A percentile compares a stretch with the other conserved stretches of the same genome.
These are phyloP conservation scores for Arachnomyces sp. DNA, from an alignment of 2,329 filamentous ascomycete genomes.

Conservation along the genomic window DNA sequence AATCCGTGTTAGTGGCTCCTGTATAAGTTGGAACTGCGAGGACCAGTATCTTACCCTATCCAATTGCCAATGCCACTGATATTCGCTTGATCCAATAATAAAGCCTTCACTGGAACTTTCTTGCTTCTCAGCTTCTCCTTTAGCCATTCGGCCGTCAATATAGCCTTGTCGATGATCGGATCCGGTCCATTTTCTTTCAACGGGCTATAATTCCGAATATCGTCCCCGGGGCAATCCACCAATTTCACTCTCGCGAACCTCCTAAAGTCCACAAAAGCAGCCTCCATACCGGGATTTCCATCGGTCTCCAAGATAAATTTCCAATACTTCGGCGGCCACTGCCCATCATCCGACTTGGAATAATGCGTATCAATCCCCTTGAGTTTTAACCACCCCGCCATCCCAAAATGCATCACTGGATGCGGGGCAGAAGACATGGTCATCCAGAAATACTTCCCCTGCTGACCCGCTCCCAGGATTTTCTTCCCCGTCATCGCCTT, in stretches of 20 bases:
- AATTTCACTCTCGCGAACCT: conserved; percentile 72
- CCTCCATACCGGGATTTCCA: conserved; percentile 51
- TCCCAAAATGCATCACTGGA: conserved; percentile 78
- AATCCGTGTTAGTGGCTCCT: neutral
- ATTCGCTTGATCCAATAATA: conserved; percentile 77
- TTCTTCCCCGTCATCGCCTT: conserved; percentile 66
- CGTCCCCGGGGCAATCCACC: conserved; percentile 66
- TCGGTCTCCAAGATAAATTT: conserved; percentile 72
- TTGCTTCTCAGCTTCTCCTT: conserved; percentile 61
- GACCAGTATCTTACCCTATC: conserved; percentile 56
- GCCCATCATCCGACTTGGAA: conserved; percentile 61
- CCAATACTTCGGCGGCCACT: conserved; percentile 84
- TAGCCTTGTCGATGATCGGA: conserved; percentile 71
- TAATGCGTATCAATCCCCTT: conserved; percentile 68
- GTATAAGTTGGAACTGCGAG: conserved; percentile 3
- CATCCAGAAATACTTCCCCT: conserved; percentile 97
- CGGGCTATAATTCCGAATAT: conserved; percentile 68
- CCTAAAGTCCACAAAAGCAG: conserved; percentile 76
- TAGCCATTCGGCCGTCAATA: conserved; percentile 70
- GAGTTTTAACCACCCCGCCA: conserved; percentile 80
- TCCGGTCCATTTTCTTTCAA: conserved; percentile 90
- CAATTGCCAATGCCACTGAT: conserved; percentile 94
- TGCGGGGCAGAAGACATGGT: conserved; percentile 72
- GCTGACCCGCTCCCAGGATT: conserved; percentile 63
- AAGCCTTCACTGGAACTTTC: conserved; percentile 78